phyloP scores from a whole-genome alignment of 2,329 filamentous ascomycete species.

The Colletotrichum spaethianum region DNA sequence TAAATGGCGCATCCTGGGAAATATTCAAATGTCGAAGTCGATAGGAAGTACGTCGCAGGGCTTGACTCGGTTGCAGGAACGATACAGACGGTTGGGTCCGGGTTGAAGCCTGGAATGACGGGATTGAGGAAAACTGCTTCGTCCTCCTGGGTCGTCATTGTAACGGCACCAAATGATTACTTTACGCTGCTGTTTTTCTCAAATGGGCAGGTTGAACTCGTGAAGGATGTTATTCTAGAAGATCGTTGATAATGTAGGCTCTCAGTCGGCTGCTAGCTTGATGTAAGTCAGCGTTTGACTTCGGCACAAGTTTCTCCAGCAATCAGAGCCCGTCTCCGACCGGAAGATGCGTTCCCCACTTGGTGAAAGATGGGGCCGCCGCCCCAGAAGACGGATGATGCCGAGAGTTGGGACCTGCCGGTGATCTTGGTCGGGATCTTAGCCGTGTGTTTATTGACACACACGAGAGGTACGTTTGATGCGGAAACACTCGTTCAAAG shows the following conservation, averaged over 20 bases:
- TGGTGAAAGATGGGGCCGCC: background rate
- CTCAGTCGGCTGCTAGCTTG: background rate
- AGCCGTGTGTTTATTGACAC: too few species aligned
- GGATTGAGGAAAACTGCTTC: conserved; percentile 60
- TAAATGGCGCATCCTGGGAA: conserved; percentile 75
- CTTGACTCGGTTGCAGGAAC: conserved; percentile 49
- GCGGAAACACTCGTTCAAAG: background rate
- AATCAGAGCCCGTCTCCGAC: conserved; percentile 29
- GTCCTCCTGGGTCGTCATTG: background rate
- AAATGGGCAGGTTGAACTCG: too few species aligned
- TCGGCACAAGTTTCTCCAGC: conserved; percentile 38
- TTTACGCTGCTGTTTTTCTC: background rate
- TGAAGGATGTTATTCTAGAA: background rate
- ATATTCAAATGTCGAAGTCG: conserved; percentile 74
- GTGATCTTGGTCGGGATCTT: background rate
- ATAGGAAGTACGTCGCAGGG: conserved; percentile 65
- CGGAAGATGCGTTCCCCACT: conserved; percentile 1
- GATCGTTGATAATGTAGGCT: background rate
- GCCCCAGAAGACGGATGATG: conserved; percentile 1
- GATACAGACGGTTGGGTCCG: conserved; percentile 68
- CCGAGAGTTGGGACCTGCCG: too few species aligned
- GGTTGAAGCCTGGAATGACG: conserved; percentile 72
- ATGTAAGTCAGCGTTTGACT: background rate
- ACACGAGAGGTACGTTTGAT: background rate
- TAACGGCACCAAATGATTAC: background rate